These are phyloP conservation scores for Colletotrichum navitas DNA, from an alignment of 2,329 filamentous ascomycete species.

Conservation along the genomic window DNA sequence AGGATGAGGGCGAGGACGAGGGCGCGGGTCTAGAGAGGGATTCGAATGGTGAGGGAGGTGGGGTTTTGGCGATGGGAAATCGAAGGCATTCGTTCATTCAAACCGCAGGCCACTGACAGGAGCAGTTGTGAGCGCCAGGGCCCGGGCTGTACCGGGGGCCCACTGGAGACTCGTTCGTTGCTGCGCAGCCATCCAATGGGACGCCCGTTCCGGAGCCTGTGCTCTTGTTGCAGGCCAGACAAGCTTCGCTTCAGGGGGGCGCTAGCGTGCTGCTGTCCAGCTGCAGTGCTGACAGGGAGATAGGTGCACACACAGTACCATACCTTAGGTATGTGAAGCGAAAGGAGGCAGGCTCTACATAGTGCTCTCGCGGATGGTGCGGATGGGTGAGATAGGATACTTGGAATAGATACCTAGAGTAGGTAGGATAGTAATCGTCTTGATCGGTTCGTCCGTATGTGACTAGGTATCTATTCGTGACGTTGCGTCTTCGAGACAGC, in stretches of 20 bases:
- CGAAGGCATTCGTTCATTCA: conserved; percentile 30
- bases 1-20: not conserved
- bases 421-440: not conserved
- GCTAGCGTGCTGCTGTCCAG: not conserved
- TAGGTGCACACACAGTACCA: no score
- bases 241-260: conserved; percentile 10
- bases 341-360: not conserved
- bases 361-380: not conserved
- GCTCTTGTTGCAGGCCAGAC: conserved; percentile 39
- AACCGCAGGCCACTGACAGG: not conserved
- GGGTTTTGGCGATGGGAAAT: conserved; percentile 20
- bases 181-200: conserved; percentile 36
- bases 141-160: not conserved
- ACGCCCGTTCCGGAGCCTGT: conserved; percentile 30
- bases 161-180: conserved; percentile 19
- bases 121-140: conserved; percentile 41
- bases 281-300: not conserved
- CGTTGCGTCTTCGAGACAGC: not conserved
- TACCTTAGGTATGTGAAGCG: not conserved
- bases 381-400: not conserved
- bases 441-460: not conserved
- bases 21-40: not conserved
- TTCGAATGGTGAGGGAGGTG: not conserved
- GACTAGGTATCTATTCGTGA: not conserved
- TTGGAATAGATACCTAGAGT: no score